Base-by-base conservation (phyloP, 176 grass and related monocot genomes). In the Eleusine indica region DNA sequence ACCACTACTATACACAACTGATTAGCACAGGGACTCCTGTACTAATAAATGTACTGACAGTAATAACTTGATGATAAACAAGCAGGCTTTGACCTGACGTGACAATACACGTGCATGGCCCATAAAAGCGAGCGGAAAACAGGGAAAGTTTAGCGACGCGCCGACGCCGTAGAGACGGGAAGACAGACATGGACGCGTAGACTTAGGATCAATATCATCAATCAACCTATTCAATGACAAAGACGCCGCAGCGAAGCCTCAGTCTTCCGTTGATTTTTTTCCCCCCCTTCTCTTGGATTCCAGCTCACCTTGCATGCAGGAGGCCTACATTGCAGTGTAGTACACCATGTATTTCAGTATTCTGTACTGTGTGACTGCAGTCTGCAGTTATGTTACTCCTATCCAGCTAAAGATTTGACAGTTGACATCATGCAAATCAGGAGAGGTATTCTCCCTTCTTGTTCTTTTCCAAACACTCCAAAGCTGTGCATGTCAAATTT, bases 31-130 rank as follows among this genome's bases (percentile, higher is more conserved):
- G 44, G 51, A 53, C 14, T 17, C 1, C 17, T 57, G 53, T 21
- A 57, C 18, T 17, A 7, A 35, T 35, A 53, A 53, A 53, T 17
- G 53, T 57, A 21, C 53, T 56, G 13, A 9, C 11, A 47, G 44
- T 47, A 53, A 7, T 51, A 51, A 12, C 1, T 12, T 14, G 17
- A 57, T 1, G 53, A 11, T 30, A 64, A 47, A 11, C 41, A 42
- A 42, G 61, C 49, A 69, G 65, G 21, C 68, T 67, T 83, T 90
- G 80, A 79, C 75, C 68, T 62, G 79, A 82, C 14, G 78, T 90
- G 79, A 86, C 74, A 67, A 42, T 47, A 61, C 84, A 86, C 84
- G 35, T 79, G 84, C 42, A 42, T 22, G 22, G 12, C 60, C 76
- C 58, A 60, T 79, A 22, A 82, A 73, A 57, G 2, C 73, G 56